Conservation (phyloP, 192 early-diverging fungal genomes). For the Chytriomyces sp. region DNA sequence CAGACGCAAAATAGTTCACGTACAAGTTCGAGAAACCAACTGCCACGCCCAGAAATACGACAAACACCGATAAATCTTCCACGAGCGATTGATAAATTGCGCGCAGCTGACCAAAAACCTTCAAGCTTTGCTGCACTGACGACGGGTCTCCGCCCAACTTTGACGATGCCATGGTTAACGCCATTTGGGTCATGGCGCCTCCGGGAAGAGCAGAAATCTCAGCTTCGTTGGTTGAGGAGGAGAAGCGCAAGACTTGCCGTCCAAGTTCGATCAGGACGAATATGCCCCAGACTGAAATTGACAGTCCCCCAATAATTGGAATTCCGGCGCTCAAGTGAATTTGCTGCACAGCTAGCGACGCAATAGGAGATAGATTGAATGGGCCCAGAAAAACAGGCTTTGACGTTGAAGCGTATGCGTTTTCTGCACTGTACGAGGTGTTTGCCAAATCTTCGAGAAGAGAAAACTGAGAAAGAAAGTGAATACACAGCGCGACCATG, state of each 20-base stretch:
- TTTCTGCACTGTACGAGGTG: background rate
- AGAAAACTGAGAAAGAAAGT: conserved; percentile 15
- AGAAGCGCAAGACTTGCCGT: conserved; percentile 12
- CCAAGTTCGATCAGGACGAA: conserved; percentile 17
- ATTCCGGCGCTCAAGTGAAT: conserved; percentile 2
- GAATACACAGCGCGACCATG: conserved; percentile 1
- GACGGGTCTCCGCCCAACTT: background rate
- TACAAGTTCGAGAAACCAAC: conserved; percentile 6
- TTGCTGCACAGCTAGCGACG: background rate
- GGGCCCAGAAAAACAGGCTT: conserved; percentile 4
- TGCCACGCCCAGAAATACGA: conserved; percentile 16
- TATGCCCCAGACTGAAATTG: conserved; percentile 17
- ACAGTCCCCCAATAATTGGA: conserved; percentile 1
- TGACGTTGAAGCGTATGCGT: background rate
- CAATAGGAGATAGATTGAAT: conserved; percentile 7
- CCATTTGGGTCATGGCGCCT: background rate
- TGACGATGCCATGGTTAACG: background rate
- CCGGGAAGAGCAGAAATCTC: background rate
- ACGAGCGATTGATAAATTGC: conserved; percentile 11
- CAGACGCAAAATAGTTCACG: background rate
- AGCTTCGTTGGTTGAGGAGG: background rate
- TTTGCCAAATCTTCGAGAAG: background rate
- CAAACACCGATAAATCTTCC: conserved; percentile 21
- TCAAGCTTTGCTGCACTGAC: background rate
- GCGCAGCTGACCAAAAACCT: conserved; percentile 3